Evolutionary conservation across 352 stramenopile genomes (phyloP), one percentile per base, ranked within the genome.

Genomic region (Phytophthora idaei): DNA sequence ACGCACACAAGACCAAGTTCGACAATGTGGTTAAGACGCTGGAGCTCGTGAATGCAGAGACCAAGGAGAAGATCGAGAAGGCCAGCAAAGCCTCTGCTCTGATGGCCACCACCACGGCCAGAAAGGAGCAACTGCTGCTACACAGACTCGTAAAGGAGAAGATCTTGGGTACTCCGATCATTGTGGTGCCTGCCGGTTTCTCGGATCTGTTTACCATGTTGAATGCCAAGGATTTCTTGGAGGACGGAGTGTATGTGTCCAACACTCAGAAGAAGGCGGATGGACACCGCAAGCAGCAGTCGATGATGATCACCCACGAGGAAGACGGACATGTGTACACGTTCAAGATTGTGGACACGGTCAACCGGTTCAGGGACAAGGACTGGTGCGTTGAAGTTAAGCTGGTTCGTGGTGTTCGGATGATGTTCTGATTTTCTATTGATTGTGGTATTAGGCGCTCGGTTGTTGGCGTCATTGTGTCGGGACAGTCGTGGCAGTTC

Each of bases 401-500:
- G 21, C 21, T 6, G 8, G 32, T 48, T 11, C 31, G 17, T 32
- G 8, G 17, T 32, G 8, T 39, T 39, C 10, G 17, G 28, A 56
- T 31, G 27, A 49, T 37, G 46, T 45, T 37, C 17, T 41, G 8
- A 14, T 46, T 7, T 21, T 7, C 5, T 57, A 21, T 51, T 21
- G 9, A 44, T 32, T 48, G 14, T 51, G 36, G 11, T 42, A 11
- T 46, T 55, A 96, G 92, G 92, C 86, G 89, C 49, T 88, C 84
- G 27, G 89, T 97, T 50, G 90, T 97, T 9, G 92, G 77, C 6
- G 92, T 98, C 36, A 92, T 98, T 60, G 92, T 91, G 8, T 95
- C 89, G 10, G 92, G 92, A 2, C 87, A 95, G 52, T 76, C 83
- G 45, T 98, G 92, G 92, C 92, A 98, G 76, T 98, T 98, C 63